Conservation (phyloP, 2,329 filamentous ascomycete genomes). For the Colletotrichum simmondsii region DNA sequence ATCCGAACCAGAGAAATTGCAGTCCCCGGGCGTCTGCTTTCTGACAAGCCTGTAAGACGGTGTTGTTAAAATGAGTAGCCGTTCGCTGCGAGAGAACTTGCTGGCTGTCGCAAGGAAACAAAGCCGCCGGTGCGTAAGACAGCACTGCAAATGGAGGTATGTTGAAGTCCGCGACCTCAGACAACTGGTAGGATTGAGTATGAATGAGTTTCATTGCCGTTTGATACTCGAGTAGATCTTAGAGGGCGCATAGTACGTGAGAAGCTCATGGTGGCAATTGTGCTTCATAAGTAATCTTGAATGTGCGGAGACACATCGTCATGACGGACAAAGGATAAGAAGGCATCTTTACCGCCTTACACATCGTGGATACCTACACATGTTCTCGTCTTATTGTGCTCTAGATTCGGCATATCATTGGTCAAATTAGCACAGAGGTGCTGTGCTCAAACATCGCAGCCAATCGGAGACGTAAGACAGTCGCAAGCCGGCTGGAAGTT, state of each 20-base stretch:
- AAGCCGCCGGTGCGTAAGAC: neutral
- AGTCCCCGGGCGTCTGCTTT: neutral
- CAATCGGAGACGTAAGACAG: no score
- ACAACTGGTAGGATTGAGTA: neutral
- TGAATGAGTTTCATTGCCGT: neutral
- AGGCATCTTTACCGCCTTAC: no score
- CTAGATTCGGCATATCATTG: neutral
- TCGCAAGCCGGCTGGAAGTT: no score
- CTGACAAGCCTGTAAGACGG: neutral
- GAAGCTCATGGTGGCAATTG: neutral
- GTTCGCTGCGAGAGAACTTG: neutral
- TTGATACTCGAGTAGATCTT: neutral
- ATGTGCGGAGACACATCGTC: no score
- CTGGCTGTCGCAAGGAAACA: no score
- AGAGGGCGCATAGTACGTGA: neutral
- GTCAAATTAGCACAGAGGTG: neutral
- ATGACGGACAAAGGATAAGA: no score
- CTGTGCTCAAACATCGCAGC: neutral
- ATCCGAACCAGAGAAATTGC: neutral
- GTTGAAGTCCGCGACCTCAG: neutral
- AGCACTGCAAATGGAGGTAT: neutral
- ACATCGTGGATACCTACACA: no score
- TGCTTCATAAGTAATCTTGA: no score
- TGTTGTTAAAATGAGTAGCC: neutral
- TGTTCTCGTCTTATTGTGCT: no score